Conservation (phyloP, 2,329 filamentous ascomycete genomes). For the Aspergillus pseudotamarii region DNA sequence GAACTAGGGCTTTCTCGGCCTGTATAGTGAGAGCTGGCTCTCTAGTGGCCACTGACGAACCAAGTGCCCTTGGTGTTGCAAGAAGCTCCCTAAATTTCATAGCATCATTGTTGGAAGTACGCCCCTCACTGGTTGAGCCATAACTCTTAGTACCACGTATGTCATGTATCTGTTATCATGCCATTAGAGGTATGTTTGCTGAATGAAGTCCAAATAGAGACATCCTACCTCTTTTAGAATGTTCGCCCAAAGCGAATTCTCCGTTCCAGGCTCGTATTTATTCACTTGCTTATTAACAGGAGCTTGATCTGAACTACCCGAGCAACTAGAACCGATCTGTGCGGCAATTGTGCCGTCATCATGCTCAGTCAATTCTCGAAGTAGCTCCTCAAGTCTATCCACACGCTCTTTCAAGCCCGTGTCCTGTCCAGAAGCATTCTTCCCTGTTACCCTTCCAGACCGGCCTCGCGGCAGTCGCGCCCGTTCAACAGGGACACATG, state of each 20-base stretch:
- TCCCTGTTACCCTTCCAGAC: conserved; percentile 22
- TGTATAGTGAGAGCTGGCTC: neutral
- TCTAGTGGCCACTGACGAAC: conserved; percentile 12
- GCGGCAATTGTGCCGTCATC: conserved; percentile 5
- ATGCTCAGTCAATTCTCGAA: conserved; percentile 13
- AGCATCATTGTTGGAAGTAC: neutral
- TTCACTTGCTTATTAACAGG: neutral
- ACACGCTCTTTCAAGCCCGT: conserved; percentile 27
- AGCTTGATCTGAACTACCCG: neutral
- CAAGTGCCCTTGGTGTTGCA: conserved; percentile 16
- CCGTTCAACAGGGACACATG: conserved; percentile 35
- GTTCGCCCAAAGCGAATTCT: conserved; percentile 28
- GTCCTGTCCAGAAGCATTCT: conserved; percentile 16
- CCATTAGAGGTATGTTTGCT: conserved; percentile 1
- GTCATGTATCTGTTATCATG: conserved; percentile 1
- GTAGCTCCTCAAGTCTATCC: conserved; percentile 27
- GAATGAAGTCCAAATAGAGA: neutral
- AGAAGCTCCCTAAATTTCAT: conserved; percentile 13
- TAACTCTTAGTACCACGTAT: neutral
- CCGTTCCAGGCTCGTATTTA: neutral
- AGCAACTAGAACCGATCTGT: neutral
- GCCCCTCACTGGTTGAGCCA: neutral
- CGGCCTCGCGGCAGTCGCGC: conserved; percentile 37
- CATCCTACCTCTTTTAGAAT: conserved; percentile 28
- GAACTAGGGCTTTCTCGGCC: conserved; percentile 19